Percentiles rank a stretch among this genome's conserved stretches.
Conservation (phyloP, 2,329 filamentous ascomycete species). For the Ophiosphaerella narmari region DNA sequence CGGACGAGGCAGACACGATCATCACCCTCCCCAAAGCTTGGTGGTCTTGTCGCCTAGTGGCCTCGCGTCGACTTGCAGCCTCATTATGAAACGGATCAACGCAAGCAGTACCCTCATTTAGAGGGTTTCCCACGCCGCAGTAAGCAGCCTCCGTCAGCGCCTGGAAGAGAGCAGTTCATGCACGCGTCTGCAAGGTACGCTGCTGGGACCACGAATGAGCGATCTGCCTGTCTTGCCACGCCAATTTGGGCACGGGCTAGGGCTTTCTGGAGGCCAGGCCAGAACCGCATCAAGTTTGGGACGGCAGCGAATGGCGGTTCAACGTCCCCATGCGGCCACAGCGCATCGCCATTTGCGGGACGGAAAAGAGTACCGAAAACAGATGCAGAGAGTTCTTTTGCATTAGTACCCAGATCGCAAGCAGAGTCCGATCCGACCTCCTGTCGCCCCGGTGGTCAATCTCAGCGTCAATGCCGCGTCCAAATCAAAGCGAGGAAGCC, state of each 20-base stretch:
- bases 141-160: constrained; percentile 2
- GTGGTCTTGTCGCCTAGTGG: not conserved
- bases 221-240: constrained; percentile 9
- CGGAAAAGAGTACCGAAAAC: constrained; percentile 3
- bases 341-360: constrained; percentile 5
- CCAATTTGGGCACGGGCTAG: not conserved
- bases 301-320: constrained; percentile 3
- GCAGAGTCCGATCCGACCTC: constrained; percentile 1
- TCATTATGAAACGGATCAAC: constrained; percentile 16
- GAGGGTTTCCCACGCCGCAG: not conserved
- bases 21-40: no score
- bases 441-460: constrained; percentile 1
- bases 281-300: constrained; percentile 2
- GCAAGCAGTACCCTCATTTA: constrained; percentile 2
- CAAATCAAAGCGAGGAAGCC: constrained; percentile 12
- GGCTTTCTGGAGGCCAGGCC: not conserved
- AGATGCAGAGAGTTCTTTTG: constrained; percentile 1
- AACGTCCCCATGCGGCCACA: constrained; percentile 1
- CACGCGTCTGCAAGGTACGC: constrained; percentile 14
- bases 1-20: constrained; percentile 10
- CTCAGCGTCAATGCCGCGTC: constrained; percentile 20
- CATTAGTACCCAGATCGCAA: not conserved
- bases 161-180: constrained; percentile 11
- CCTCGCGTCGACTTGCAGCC: constrained; percentile 7
- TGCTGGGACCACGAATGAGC: constrained; percentile 5